A percentile compares a stretch with the other conserved stretches of the same genome.
phyloP scores from a whole-genome alignment of 176 grass and related monocot genomes.

The Aegilops speltoides region DNA sequence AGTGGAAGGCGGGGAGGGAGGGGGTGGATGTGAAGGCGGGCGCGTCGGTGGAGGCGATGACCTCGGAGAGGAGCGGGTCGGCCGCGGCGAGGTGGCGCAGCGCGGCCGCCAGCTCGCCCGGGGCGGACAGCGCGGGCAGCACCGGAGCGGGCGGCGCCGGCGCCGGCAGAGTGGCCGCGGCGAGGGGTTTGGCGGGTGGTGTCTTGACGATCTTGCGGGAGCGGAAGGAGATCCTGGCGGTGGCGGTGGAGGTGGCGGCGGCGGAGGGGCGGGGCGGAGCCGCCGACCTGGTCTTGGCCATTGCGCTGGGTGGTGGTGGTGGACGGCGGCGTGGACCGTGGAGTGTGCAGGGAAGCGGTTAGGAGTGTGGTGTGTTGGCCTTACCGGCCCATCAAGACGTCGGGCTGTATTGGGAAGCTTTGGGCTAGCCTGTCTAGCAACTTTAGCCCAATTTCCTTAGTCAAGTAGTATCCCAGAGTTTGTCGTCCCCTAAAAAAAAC shows the following conservation, averaged over 20 bases:
- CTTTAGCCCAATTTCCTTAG: not conserved
- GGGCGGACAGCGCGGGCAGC: slow-evolving; percentile 17
- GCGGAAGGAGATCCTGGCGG: slow-evolving; percentile 40
- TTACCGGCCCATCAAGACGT: not conserved
- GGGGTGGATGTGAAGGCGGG: slow-evolving; percentile 37
- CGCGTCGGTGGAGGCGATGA: slow-evolving; percentile 40
- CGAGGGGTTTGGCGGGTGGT: not conserved
- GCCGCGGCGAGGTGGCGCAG: slow-evolving; percentile 44
- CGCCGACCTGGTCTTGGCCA: slow-evolving; percentile 3
- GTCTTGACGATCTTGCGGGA: slow-evolving; percentile 51
- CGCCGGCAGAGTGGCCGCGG: not conserved
- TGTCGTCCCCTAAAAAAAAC: too few species aligned
- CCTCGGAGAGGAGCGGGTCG: slow-evolving; percentile 38
- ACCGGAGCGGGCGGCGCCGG: not conserved
- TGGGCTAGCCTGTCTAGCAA: not conserved
- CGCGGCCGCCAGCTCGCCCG: slow-evolving; percentile 20
- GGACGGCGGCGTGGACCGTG: not conserved
- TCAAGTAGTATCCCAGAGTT: not conserved
- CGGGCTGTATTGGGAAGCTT: not conserved
- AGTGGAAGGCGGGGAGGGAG: slow-evolving; percentile 54
- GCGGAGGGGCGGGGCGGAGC: not conserved
- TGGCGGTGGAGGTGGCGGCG: not conserved
- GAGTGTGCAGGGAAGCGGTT: not conserved
- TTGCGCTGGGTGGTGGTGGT: not conserved
- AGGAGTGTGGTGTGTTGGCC: not conserved